Evolutionary conservation across 768 basidiomycete genomes (phyloP), one percentile per base, ranked within the genome.

Genomic region (Boletus sensibilis): DNA sequence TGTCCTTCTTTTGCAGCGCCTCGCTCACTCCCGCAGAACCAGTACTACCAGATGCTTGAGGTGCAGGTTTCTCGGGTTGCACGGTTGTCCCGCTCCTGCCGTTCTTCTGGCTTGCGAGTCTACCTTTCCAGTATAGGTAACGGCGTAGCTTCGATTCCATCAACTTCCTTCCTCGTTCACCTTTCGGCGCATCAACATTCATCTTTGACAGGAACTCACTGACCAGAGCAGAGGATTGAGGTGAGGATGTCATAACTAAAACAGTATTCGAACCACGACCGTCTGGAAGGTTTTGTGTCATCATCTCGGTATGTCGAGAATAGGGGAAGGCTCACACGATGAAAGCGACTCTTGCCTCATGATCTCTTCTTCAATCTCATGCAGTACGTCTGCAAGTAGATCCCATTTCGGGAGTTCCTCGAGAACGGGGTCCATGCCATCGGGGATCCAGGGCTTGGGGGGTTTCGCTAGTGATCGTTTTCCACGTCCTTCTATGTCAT

Each of bases 371-470:
- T 98, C 97, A 3, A 94, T 88, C 73, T 99, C 97, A 49, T 92
- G 79, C 42, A 99, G 70, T 0, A 95, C 81, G n/a, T 93, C 90
- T 0, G 86, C 81, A 13, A 99, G 74, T 9, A 95, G 69, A 53
- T 81, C 81, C 96, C 97, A 98, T 69, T 99, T 99, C 0, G 95
- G 95, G 42, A 91, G 80, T 66, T 98, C 97, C 72, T 98, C 97
- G 23, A 98, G 77, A 0, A 94, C 83, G 0, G 93, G 91, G 43
- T 92, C 85, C 70, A 95, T 85, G 1, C 85, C 86, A 11, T 82
- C 77, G 0, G 94, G 90, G 21, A 93, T 67, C 87, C 92, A 91
- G 23, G 70, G 45, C 31, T 57, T 69, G 53, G 33, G 46, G 10
- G 59, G 18, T 43, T 50, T 61, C 60, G 10, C 47, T 34, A 20